These are phyloP conservation scores for Metarhizium robertsii DNA, from an alignment of 2,329 filamentous ascomycete genomes.

Conservation along the genomic window DNA sequence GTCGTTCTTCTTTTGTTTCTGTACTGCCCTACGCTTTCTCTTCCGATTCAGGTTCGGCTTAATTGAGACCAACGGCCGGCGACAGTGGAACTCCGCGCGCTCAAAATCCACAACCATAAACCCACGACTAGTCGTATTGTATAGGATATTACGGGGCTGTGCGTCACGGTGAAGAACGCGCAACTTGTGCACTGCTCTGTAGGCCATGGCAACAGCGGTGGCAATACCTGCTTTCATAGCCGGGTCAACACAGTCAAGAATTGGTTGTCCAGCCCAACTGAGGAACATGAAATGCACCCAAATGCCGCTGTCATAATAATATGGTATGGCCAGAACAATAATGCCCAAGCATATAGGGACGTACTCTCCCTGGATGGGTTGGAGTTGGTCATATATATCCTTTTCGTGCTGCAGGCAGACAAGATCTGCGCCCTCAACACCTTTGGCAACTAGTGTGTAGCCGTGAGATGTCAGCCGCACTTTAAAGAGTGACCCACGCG, in stretches of 20 bases:
- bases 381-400: slow-evolving; percentile 20
- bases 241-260: background rate
- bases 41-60: slow-evolving; percentile 12
- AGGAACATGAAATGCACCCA: slow-evolving; percentile 24
- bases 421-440: slow-evolving; percentile 17
- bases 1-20: slow-evolving; percentile 10
- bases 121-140: slow-evolving; percentile 11
- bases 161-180: slow-evolving; percentile 19
- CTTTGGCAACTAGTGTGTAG: slow-evolving; percentile 31
- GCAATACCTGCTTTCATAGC: background rate
- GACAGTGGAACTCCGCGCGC: slow-evolving; percentile 13
- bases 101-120: slow-evolving; percentile 26
- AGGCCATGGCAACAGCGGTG: background rate
- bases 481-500: slow-evolving; percentile 26
- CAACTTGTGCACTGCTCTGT: slow-evolving; percentile 9
- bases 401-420: slow-evolving; percentile 18
- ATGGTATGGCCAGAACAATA: slow-evolving; percentile 18
- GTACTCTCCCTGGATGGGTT: slow-evolving; percentile 21
- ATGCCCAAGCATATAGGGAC: slow-evolving; percentile 26
- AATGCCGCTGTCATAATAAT: slow-evolving; percentile 20
- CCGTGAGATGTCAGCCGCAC: slow-evolving; percentile 22
- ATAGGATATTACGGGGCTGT: slow-evolving; percentile 22
- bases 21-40: slow-evolving; percentile 10
- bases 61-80: slow-evolving; percentile 13
- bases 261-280: slow-evolving; percentile 17